Evolutionary conservation across 257 asterid genomes (phyloP), one percentile per base, ranked within the genome.

Genomic region (Penstemon eatonii): DNA sequence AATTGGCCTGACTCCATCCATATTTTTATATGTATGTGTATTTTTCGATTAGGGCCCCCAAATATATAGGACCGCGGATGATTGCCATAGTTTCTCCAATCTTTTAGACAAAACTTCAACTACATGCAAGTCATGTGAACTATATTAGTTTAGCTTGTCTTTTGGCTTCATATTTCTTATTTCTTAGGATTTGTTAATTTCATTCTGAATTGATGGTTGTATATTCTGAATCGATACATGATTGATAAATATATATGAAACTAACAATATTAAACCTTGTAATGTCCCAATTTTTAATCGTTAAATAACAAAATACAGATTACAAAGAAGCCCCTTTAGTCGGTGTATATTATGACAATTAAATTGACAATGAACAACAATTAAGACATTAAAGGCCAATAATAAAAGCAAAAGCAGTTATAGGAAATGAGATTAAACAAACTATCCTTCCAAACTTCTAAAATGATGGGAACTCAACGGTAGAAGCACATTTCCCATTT

Each of bases 381-480:
- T 15, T 15, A 15, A 15, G 18, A 15, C 18, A 15, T 15, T 15
- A 15, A 15, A 15, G 18, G 8, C 59, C 13, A 11, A 39, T 44
- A 5, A 8, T 11, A 13, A 9, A 7, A 36, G 4, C 40, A 43
- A 65, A 12, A 55, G 53, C 47, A 64, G 46, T n/a, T 1, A 45
- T 19, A 8, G 4, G 54, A 11, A 4, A n/a, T 0, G 9, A 47
- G 43, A 44, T 18, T 7, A 2, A 33, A 36, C 7, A n/a, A 39
- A 10, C 10, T 8, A 63, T 63, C 33, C 6, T 10, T 25, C 3
- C 25, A 47, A 49, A 7, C 3, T 40, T 51, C 65, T 79, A 89
- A 61, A 89, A 89, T 6, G 89, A 65, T 40, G 96, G 96, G 66
- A 89, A 85, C 69, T 66, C 74, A 5, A 87, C 41, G 51, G 1